These are phyloP conservation scores for Intubia oerlemansii DNA, from an alignment of 2,329 filamentous ascomycete genomes.

Conservation along the genomic window DNA sequence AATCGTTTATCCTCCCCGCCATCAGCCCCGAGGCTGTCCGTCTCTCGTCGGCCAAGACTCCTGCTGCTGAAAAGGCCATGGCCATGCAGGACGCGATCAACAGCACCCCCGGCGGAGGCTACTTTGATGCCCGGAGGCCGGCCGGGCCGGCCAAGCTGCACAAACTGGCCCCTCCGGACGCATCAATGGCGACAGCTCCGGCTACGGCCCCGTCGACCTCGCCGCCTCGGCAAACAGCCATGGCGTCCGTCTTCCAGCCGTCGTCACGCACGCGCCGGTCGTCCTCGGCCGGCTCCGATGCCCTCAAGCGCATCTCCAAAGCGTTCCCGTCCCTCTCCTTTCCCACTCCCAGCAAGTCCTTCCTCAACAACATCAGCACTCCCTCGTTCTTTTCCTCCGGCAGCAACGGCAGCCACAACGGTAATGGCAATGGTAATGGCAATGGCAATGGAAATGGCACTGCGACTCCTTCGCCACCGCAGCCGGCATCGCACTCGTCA, in stretches of 20 bases:
- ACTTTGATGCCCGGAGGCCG: constrained; percentile 13
- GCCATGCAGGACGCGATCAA: constrained; percentile 20
- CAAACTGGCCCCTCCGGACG: constrained; percentile 14
- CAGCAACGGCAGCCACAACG: constrained; percentile 4
- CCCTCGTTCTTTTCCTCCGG: constrained; percentile 18
- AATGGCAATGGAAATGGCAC: no score
- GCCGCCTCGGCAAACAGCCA: constrained; percentile 1
- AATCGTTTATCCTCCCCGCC: constrained; percentile 36
- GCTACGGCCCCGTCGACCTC: neutral
- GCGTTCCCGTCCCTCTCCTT: constrained; percentile 33
- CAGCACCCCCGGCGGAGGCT: constrained; percentile 7
- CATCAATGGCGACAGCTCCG: constrained; percentile 7
- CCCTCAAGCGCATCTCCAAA: constrained; percentile 33
- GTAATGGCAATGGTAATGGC: no score
- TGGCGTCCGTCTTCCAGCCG: constrained; percentile 4
- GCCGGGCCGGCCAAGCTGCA: constrained; percentile 1
- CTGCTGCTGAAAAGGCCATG: constrained; percentile 34
- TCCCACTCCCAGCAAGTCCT: constrained; percentile 14
- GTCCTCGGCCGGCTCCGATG: constrained; percentile 32
- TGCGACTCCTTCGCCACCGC: no score
- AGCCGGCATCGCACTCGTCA: no score
- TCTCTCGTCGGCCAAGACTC: constrained; percentile 30
- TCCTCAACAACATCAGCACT: constrained; percentile 16
- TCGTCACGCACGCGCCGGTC: constrained; percentile 22
- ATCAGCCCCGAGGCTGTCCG: constrained; percentile 34